These are phyloP conservation scores for Euphrasia confusa DNA, from an alignment of 257 asterid species.

Conservation along the genomic window DNA sequence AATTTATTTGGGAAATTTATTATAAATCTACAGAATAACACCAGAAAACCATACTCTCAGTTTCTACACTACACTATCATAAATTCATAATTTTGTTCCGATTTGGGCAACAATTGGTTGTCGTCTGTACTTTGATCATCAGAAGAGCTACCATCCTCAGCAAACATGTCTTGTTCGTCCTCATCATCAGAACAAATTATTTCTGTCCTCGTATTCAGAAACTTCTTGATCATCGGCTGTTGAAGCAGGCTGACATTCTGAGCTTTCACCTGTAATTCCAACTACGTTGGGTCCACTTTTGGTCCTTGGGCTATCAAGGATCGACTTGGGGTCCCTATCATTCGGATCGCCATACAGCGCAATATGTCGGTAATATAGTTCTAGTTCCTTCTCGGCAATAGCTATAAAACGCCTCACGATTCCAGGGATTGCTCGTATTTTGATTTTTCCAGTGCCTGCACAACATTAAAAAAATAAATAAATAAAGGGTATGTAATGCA, in stretches of 20 bases:
- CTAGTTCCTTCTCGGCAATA: conserved; percentile 86
- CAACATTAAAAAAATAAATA: conserved; percentile 5
- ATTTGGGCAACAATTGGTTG: neutral
- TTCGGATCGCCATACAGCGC: conserved; percentile 80
- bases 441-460: conserved; percentile 84
- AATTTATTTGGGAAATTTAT: too few relatives aligned
- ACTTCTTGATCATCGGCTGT: conserved; percentile 32
- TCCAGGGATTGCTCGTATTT: conserved; percentile 88
- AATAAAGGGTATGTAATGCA: neutral
- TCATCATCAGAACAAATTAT: conserved; percentile 25
- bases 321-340: conserved; percentile 49
- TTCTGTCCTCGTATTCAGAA: conserved; percentile 35
- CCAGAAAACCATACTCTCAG: neutral
- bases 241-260: conserved; percentile 17
- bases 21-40: too few relatives aligned
- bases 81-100: neutral
- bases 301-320: conserved; percentile 38
- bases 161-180: conserved; percentile 27
- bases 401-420: conserved; percentile 76
- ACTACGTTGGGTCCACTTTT: conserved; percentile 8
- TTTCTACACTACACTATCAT: neutral
- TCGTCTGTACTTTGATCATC: conserved; percentile 28
- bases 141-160: conserved; percentile 25
- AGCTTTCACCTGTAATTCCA: conserved; percentile 19
- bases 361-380: conserved; percentile 76